phyloP scores from a whole-genome alignment of 306 rosid genomes.

The Amphicarpaea edgeworthii region DNA sequence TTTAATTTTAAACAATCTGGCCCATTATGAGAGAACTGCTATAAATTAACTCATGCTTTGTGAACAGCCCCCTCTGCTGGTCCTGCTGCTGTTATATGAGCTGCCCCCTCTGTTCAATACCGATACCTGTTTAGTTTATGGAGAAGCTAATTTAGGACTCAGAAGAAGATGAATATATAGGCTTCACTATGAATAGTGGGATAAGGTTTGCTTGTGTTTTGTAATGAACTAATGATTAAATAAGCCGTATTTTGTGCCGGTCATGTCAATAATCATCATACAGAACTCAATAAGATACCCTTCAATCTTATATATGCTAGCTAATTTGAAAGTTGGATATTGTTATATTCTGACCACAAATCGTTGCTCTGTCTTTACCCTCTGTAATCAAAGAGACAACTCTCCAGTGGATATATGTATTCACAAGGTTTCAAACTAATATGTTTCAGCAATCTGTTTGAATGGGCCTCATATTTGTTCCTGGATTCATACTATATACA shows the following conservation, averaged over 20 bases:
- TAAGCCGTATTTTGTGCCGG: background rate
- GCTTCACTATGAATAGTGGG: background rate
- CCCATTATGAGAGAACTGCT: no score
- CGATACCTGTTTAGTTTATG: no score
- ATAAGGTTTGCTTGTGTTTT: background rate
- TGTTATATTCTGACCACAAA: background rate
- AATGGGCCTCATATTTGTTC: constrained; percentile 5
- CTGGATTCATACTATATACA: background rate
- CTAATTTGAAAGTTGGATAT: background rate
- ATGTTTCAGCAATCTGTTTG: background rate
- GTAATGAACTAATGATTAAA: background rate
- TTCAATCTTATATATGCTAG: background rate
- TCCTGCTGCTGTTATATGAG: no score
- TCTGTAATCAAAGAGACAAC: background rate
- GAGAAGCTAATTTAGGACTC: background rate
- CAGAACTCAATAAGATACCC: background rate
- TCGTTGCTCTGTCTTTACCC: background rate
- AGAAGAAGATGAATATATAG: background rate
- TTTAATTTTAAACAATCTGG: no score
- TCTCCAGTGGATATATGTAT: background rate
- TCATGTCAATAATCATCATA: background rate
- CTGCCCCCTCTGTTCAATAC: no score
- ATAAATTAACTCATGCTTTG: no score
- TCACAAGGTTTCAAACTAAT: constrained; percentile 3
- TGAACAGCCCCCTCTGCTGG: no score